Evolutionary conservation across 805 yeast genomes (phyloP).

Genomic region (Wickerhamiella parazyma): DNA sequence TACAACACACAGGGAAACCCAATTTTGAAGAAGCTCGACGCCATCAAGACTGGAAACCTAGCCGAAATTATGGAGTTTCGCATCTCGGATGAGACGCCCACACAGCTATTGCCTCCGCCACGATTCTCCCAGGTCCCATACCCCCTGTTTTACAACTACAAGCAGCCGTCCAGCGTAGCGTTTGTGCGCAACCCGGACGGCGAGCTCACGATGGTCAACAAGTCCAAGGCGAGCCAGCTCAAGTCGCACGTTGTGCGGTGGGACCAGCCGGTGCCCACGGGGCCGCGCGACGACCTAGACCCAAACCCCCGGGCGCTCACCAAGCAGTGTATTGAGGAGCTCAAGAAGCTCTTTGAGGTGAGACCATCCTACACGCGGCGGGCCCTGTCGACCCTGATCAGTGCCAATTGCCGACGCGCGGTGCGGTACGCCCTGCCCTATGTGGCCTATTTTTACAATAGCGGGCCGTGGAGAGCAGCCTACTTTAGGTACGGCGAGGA

Average conservation of each 20-base stretch:
- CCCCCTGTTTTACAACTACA: slow-evolving; percentile 67
- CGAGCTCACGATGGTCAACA: slow-evolving; percentile 24
- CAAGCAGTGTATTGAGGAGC: slow-evolving; percentile 25
- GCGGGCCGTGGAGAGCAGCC: slow-evolving; percentile 92
- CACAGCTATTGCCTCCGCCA: slow-evolving; percentile 66
- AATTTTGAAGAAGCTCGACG: slow-evolving; percentile 31
- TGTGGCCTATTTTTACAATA: slow-evolving; percentile 64
- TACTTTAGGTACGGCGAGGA: slow-evolving; percentile 68
- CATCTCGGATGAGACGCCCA: slow-evolving; percentile 16
- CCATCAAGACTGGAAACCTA: slow-evolving; percentile 31
- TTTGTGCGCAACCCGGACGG: slow-evolving; percentile 44
- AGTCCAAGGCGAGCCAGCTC: slow-evolving; percentile 21
- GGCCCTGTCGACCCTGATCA: slow-evolving; percentile 32
- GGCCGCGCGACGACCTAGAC: slow-evolving; percentile 30
- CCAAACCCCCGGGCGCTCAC: slow-evolving; percentile 30
- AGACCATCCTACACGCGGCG: slow-evolving; percentile 82
- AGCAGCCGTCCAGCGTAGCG: slow-evolving; percentile 49
- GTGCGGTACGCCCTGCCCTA: slow-evolving; percentile 72
- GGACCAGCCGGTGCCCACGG: slow-evolving; percentile 25
- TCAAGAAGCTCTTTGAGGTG: slow-evolving; percentile 38
- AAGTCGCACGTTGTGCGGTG: slow-evolving; percentile 24
- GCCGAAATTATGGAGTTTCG: slow-evolving; percentile 30
- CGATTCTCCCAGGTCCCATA: slow-evolving; percentile 60
- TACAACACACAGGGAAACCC: slow-evolving; percentile 44
- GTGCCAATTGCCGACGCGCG: slow-evolving; percentile 15